Conservation (phyloP, 257 asterid genomes). For the Solanum infundibuliforme region DNA sequence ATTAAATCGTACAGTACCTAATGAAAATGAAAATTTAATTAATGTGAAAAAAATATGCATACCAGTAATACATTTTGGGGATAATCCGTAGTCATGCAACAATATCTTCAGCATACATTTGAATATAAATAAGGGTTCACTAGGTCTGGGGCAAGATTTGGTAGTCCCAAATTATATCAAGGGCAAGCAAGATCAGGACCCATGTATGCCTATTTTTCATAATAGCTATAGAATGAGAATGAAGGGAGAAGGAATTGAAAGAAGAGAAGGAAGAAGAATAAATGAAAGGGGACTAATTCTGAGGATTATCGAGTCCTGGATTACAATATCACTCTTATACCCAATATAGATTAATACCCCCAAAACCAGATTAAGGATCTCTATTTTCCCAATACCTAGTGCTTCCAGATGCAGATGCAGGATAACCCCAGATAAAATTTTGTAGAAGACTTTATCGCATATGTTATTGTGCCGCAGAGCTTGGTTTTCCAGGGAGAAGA, state of each 20-base stretch:
- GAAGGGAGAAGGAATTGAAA: not conserved
- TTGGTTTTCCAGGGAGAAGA: not conserved
- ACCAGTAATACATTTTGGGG: not conserved
- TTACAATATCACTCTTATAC: not conserved
- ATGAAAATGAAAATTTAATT: not conserved
- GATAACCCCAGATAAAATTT: not conserved
- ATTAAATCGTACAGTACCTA: conserved; percentile 74
- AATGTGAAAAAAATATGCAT: not conserved
- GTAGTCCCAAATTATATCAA: not conserved
- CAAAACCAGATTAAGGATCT: not conserved
- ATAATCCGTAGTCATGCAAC: not conserved
- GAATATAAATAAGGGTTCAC: not conserved
- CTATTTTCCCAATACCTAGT: not conserved
- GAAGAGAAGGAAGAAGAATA: not conserved
- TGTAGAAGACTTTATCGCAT: not conserved
- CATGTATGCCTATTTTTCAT: not conserved
- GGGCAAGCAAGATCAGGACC: not conserved
- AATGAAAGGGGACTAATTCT: not conserved
- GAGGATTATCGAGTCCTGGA: not conserved
- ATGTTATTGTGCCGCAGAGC: not conserved
- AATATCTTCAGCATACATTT: not conserved
- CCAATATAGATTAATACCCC: not conserved
- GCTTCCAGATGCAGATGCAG: not conserved
- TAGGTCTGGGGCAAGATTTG: not conserved
- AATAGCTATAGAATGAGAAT: not conserved